Evolutionary conservation across 1,284 basidiomycete genomes (phyloP).

Genomic region (Cutaneotrichosporon sp.): DNA sequence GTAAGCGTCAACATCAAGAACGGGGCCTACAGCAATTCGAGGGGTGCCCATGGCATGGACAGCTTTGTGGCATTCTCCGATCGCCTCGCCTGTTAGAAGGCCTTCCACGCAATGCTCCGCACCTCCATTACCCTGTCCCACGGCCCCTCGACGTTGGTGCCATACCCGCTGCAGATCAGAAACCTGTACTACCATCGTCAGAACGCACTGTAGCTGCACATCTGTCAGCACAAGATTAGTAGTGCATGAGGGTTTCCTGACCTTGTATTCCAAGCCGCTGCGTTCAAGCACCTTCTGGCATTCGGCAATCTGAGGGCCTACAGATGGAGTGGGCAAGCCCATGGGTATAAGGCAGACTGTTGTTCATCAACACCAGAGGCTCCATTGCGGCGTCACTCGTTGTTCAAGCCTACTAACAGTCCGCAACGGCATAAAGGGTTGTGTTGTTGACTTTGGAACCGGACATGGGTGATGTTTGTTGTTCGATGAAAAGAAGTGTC

Average conservation of each 20-base stretch:
- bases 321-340: constrained; percentile 43
- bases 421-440: constrained; percentile 23
- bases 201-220: constrained; percentile 55
- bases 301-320: constrained; percentile 51
- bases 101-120: no score
- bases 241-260: constrained; percentile 38
- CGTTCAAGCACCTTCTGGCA: constrained; percentile 74
- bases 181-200: not conserved
- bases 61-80: constrained; percentile 74
- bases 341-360: constrained; percentile 49
- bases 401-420: constrained; percentile 18
- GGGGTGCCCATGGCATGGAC: constrained; percentile 60
- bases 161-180: constrained; percentile 62
- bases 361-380: not conserved
- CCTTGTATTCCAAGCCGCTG: constrained; percentile 74
- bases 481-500: not conserved
- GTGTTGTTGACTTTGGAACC: not conserved
- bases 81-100: constrained; percentile 17
- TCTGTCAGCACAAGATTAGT: not conserved
- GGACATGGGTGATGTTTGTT: not conserved
- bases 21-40: constrained; percentile 36
- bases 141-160: constrained; percentile 81
- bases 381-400: no score
- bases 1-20: not conserved
- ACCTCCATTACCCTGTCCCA: constrained; percentile 64